Conservation (phyloP, 495 filamentous ascomycete genomes). For the Achaetomiella virescens region DNA sequence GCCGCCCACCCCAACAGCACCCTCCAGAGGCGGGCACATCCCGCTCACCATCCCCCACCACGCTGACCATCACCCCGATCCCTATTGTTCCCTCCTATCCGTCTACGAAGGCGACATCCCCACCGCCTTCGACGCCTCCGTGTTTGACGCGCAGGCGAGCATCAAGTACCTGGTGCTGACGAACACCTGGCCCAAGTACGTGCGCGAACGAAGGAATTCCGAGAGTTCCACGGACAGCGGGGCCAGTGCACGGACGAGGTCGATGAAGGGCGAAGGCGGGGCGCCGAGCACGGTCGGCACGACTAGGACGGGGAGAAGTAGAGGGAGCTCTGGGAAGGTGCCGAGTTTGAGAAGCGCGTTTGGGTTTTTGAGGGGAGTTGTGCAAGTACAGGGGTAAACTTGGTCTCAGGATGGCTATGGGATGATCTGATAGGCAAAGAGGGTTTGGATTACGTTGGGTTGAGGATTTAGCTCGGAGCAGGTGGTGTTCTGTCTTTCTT, state of each 20-base stretch:
- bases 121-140: conserved; percentile 40
- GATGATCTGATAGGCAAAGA: too few relatives aligned
- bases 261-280: neutral
- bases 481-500: too few relatives aligned
- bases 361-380: conserved; percentile 13
- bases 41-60: neutral
- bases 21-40: too few relatives aligned
- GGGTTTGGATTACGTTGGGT: too few relatives aligned
- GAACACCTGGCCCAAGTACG: conserved; percentile 66
- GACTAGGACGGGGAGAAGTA: neutral
- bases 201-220: conserved; percentile 30
- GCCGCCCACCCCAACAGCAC: conserved; percentile 3
- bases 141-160: conserved; percentile 57
- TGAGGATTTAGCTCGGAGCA: too few relatives aligned
- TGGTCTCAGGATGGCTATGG: too few relatives aligned
- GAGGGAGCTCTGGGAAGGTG: conserved; percentile 4
- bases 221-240: conserved; percentile 3
- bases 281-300: neutral
- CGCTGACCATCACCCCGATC: conserved; percentile 2
- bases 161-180: conserved; percentile 65
- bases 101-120: conserved; percentile 39
- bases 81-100: neutral
- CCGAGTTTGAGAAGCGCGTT: conserved; percentile 9
- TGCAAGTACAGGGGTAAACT: neutral
- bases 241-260: neutral